Conservation (phyloP, 2,329 filamentous ascomycete species). For the Penicillium occitanis region DNA sequence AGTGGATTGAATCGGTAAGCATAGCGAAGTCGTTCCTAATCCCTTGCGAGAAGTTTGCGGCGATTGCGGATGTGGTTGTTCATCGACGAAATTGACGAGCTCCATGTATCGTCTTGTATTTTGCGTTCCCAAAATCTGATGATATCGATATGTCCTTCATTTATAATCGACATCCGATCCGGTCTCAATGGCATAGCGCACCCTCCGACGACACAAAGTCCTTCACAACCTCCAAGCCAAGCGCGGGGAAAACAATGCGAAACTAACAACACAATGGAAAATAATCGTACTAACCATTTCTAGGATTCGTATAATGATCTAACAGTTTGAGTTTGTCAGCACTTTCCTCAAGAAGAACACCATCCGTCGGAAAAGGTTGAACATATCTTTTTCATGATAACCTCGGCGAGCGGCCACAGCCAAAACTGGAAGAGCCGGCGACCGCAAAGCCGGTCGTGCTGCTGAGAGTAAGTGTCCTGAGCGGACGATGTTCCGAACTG, state of each 20-base stretch:
- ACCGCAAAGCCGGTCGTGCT: constrained; percentile 17
- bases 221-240: not conserved
- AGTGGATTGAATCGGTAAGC: too few species aligned
- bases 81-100: not conserved
- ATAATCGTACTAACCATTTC: constrained; percentile 54
- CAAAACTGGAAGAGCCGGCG: constrained; percentile 6
- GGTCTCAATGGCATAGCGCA: not conserved
- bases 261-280: not conserved
- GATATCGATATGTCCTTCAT: not conserved
- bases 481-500: constrained; percentile 17
- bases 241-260: not conserved
- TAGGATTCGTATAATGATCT: constrained; percentile 78
- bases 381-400: constrained; percentile 68
- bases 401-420: constrained; percentile 35
- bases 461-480: constrained; percentile 19
- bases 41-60: not conserved
- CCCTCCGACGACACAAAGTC: not conserved
- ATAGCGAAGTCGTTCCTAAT: not conserved
- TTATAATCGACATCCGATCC: not conserved
- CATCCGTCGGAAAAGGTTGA: not conserved
- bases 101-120: not conserved
- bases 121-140: not conserved
- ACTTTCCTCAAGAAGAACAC: not conserved
- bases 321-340: constrained; percentile 48
- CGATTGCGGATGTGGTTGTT: not conserved